Evolutionary conservation across 2,329 filamentous ascomycete species (phyloP).

Genomic region (Cyclaneusma minus): DNA sequence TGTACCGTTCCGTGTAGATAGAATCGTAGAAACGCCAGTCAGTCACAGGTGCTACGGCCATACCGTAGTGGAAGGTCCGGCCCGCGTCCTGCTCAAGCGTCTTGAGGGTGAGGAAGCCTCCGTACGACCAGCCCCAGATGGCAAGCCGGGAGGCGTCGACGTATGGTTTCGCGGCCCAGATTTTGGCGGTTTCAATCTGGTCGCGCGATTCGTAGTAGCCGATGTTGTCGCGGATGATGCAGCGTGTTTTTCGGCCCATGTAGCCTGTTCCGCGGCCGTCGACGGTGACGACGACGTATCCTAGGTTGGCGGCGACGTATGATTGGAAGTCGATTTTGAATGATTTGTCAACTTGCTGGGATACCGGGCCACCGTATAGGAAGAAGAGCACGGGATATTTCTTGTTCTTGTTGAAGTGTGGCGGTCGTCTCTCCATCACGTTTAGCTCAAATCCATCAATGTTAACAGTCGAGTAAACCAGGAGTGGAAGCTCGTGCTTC

Average conservation of each 20-base stretch:
- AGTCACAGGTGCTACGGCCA: slow-evolving; percentile 97
- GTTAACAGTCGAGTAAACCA: slow-evolving; percentile 72
- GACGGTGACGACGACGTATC: slow-evolving; percentile 88
- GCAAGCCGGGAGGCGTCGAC: slow-evolving; percentile 70
- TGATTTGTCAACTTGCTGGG: slow-evolving; percentile 66
- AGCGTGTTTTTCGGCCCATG: slow-evolving; percentile 70
- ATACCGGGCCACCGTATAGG: slow-evolving; percentile 89
- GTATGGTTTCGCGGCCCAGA: slow-evolving; percentile 69
- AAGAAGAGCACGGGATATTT: slow-evolving; percentile 91
- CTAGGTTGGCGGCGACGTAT: slow-evolving; percentile 70
- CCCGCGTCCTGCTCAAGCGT: slow-evolving; percentile 85
- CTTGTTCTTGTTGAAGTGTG: slow-evolving; percentile 71
- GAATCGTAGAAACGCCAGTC: slow-evolving; percentile 95
- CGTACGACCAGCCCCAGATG: slow-evolving; percentile 98
- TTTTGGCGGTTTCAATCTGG: slow-evolving; percentile 79
- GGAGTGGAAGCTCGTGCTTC: slow-evolving; percentile 66
- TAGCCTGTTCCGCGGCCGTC: slow-evolving; percentile 89
- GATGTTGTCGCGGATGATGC: slow-evolving; percentile 67
- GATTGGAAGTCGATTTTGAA: slow-evolving; percentile 83
- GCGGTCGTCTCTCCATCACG: slow-evolving; percentile 71
- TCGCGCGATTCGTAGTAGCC: slow-evolving; percentile 76
- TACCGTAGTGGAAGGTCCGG: slow-evolving; percentile 83
- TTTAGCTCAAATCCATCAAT: slow-evolving; percentile 63
- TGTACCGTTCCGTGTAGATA: slow-evolving; percentile 92
- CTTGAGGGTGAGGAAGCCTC: slow-evolving; percentile 90